Evolutionary conservation across 352 stramenopile species (phyloP), one percentile per base, ranked within the genome.

Genomic region (Aphanomyces euteiches): DNA sequence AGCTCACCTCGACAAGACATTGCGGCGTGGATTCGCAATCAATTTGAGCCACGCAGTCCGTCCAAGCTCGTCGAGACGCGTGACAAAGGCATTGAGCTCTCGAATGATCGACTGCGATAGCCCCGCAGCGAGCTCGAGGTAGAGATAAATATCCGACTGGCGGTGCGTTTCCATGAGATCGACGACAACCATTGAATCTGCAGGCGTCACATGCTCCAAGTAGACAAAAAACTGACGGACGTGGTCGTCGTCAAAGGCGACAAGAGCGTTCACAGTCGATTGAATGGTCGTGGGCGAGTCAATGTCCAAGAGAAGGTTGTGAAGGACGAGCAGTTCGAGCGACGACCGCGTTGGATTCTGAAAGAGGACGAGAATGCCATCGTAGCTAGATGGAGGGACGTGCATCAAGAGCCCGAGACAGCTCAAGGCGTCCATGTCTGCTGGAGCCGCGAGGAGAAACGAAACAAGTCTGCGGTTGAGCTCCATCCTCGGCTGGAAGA

Each of bases 71-170:
- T 61, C 47, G 28, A 70, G 64, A 19, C 19, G 28, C 4, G 8
- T 15, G 0, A 70, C 4, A n/a, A 70, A 70, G 5, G 21, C 12
- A n/a, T 70, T 70, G 36, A 70, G 47, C 40, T 70, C 64, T 15
- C 53, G 53, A 2, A 70, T n/a, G 19, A 50, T 56, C 6, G 36
- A 61, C 5, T 47, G 12, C 13, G 64, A 61, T 12, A 70, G 53
- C 7, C 64, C 64, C 0, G 8, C 15, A 15, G 64, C 40, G 3
- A 70, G 39, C 8, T 70, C 47, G 7, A 70, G 40, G 21, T 61
- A 70, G 13, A 50, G 38, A n/a, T 61, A 41, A 3, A 70, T 50
- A 39, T 70, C 64, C 5, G 50, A 7, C 3, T 13, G 5, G 4
- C 47, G n/a, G 47, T 48, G 39, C 1, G 36, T 12, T 15, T 61